phyloP scores from a whole-genome alignment of 2,329 filamentous ascomycete species.

The Talaromyces funiculosus region DNA sequence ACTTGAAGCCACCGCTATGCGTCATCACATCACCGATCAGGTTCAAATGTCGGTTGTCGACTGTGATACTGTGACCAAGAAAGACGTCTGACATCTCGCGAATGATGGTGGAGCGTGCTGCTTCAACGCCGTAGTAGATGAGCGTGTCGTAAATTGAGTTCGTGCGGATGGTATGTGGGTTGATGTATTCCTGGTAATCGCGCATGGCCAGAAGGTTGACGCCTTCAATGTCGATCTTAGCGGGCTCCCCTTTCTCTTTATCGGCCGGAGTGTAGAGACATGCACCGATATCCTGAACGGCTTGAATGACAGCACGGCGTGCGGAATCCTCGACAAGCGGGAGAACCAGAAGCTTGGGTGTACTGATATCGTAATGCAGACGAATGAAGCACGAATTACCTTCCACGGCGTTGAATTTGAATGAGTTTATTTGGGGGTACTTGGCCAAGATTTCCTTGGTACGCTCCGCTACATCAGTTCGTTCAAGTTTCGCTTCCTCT shows the following conservation, averaged over 20 bases:
- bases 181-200: slow-evolving; percentile 75
- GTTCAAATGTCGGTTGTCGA: slow-evolving; percentile 88
- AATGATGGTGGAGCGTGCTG: slow-evolving; percentile 80
- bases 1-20: slow-evolving; percentile 77
- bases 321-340: slow-evolving; percentile 79
- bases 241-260: slow-evolving; percentile 45
- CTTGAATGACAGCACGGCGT: slow-evolving; percentile 75
- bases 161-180: slow-evolving; percentile 79
- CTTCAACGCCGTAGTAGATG: slow-evolving; percentile 84
- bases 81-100: slow-evolving; percentile 82
- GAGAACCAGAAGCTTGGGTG: slow-evolving; percentile 89
- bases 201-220: slow-evolving; percentile 90
- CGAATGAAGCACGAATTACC: slow-evolving; percentile 75
- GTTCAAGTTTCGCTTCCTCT: slow-evolving; percentile 39
- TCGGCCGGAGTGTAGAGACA: slow-evolving; percentile 64
- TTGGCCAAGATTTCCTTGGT: slow-evolving; percentile 60
- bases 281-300: slow-evolving; percentile 68
- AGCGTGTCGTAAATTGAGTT: slow-evolving; percentile 90
- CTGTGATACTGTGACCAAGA: slow-evolving; percentile 80
- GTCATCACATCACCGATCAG: slow-evolving; percentile 98
- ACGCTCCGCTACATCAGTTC: slow-evolving; percentile 46
- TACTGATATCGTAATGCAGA: slow-evolving; percentile 71
- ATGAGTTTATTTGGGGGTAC: slow-evolving; percentile 64
- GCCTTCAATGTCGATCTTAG: slow-evolving; percentile 67
- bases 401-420: slow-evolving; percentile 69